Evolutionary conservation across 2,329 filamentous ascomycete genomes (phyloP), one percentile per base, ranked within the genome.

Genomic region (Dothistroma septosporum): DNA sequence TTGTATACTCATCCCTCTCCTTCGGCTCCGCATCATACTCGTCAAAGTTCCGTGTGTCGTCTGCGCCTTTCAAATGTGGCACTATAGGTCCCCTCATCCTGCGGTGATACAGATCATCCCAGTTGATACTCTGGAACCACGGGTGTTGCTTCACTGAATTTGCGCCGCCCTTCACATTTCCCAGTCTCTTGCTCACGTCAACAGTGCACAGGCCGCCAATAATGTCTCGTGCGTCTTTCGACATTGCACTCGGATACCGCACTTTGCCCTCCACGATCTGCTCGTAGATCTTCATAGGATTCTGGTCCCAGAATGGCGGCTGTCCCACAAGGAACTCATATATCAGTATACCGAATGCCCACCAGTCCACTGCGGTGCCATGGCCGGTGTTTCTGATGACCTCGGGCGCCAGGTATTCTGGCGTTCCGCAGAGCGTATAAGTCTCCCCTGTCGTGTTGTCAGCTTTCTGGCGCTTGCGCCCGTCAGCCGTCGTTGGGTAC

Each of bases 261-360:
- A 93, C 83, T 35, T 88, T 87, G 69, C 89, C 90, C 73, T 90
- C 87, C 32, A 93, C 87, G 69, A 93, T 93, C 77, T 82, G 85
- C 74, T 91, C 90, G 76, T 93, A 93, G 61, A 93, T 93, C 73
- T 92, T 90, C 66, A 93, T 90, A 1, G 90, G 90, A 66, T 92
- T 93, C 66, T 90, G 87, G 71, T 92, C 87, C 89, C 90, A 94
- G 72, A 93, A 94, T 0, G 90, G 90, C 14, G 90, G 90, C 71
- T 92, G 92, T 31, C 90, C 90, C 10, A 90, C 91, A 53, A 93
- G 78, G 72, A 93, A 93, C 72, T 94, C 90, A 74, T 91, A 93
- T 61, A 93, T 87, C 59, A 94, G 76, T 66, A 93, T 92, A 28
- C 90, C 90, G 67, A 94, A 80, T 0, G 90, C 90, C 90, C 90